Evolutionary conservation across 2,329 filamentous ascomycete genomes (phyloP), one percentile per base, ranked within the genome.

Genomic region (Arthrobotrys sphaeroides): DNA sequence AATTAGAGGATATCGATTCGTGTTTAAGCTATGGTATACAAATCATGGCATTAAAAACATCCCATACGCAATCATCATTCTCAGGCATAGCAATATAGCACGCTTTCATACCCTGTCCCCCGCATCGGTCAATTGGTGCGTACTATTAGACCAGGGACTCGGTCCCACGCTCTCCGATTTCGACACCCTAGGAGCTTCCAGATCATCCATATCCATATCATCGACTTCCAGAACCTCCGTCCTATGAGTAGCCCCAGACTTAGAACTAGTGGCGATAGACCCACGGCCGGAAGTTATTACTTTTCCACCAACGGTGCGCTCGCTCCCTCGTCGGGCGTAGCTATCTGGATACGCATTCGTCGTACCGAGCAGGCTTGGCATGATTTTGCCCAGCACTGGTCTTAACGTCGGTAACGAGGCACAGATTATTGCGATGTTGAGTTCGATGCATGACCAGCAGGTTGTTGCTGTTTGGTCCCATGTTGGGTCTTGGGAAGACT

Each of bases 381-480:
- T 83, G 31, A 84, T 78, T 0, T 81, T 78, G 9, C 83, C 80
- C 1, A 84, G 79, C 0, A 83, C 75, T 3, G 82, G 82, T 1
- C 82, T 81, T 0, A 84, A 77, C 13, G 83, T 83, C 0, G 83
- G 83, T 3, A 84, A 81, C 67, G 82, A 83, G 49, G 82, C 80
- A 73, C 83, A 84, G 10, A 84, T 79, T 73, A 84, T 80, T 65
- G 82, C 83, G 55, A 82, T 80, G 51, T 82, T 82, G 73, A 83
- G 81, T 75, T 84, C 83, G 62, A 83, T 80, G 53, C 83, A 80
- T 18, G 82, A 82, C 82, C 83, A 84, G 78, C 82, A 79, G 12
- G 80, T 80, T 3, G 80, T 81, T 2, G 79, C 81, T 5, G 80
- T 77, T 60, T 82, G 80, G 49, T 82, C 79, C 77, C 80, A 83